Evolutionary conservation across 1,284 basidiomycete species (phyloP), one percentile per base, ranked within the genome.

Genomic region (Fistulinella cinereoalba): DNA sequence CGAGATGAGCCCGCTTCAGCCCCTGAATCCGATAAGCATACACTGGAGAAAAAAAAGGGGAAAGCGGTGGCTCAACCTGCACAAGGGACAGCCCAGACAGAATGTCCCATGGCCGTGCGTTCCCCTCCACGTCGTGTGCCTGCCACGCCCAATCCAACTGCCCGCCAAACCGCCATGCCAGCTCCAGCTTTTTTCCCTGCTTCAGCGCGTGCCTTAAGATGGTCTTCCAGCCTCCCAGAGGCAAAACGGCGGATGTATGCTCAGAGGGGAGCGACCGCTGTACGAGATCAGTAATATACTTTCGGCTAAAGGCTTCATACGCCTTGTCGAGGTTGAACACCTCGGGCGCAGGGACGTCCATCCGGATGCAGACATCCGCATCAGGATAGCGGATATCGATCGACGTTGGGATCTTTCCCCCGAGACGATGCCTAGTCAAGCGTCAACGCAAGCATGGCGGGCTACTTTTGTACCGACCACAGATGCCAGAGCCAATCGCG

Each of bases 401-500:
- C 13, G 62, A 66, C 16, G 62, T 55, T 8, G 79, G 77, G 15
- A 82, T 59, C 40, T 67, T 49, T 9, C 77, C 76, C 2, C 76
- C 78, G 34, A 88, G 71, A 50, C 79, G 72, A 37, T 75, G 75
- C 87, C 88, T 92, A 39, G 7, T 37, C 2, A 27, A 33, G 16
- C 18, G 39, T 55, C 39, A 47, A 43, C 7, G 46, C 28, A 48
- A n/a, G n/a, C n/a, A n/a, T n/a, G n/a, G n/a, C n/a, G n/a, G n/a
- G n/a, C n/a, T n/a, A n/a, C n/a, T n/a, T n/a, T n/a, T n/a, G n/a
- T 43, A 56, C 71, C 43, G 52, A 84, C 86, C 88, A 88, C 38
- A 93, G 67, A 49, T 80, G 76, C 90, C 90, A 93, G 37, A 81
- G 70, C 92, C 91, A 94, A 62, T 94, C 91, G 23, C 76, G 72